phyloP scores from a whole-genome alignment of 495 filamentous ascomycete genomes.

The Zalerion maritima region DNA sequence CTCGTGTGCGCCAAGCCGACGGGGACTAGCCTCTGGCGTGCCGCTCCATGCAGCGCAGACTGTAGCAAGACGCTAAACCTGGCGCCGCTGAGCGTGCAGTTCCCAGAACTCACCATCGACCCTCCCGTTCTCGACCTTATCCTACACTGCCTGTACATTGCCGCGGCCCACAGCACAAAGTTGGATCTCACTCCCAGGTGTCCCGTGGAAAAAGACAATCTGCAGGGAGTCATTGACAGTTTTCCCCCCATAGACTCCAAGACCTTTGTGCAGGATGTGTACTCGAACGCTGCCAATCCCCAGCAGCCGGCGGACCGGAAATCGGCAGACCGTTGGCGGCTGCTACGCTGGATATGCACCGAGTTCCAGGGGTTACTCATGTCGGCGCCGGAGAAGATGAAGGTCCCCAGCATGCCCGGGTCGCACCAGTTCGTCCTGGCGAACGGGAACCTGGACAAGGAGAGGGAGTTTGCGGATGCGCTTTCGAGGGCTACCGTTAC shows the following conservation, averaged over 20 bases:
- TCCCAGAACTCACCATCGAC: constrained; percentile 4
- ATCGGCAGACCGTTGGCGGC: constrained; percentile 5
- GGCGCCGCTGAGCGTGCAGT: constrained; percentile 4
- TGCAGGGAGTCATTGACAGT: constrained; percentile 7
- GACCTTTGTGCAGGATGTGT: too few species aligned
- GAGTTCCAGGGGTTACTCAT: constrained; percentile 16
- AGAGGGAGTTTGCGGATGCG: constrained; percentile 9
- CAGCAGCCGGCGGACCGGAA: neutral
- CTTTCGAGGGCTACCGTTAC: constrained; percentile 2
- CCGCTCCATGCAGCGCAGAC: constrained; percentile 7
- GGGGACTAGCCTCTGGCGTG: constrained; percentile 7
- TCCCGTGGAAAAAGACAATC: constrained; percentile 6
- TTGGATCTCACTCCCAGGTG: constrained; percentile 14
- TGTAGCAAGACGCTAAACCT: constrained; percentile 8
- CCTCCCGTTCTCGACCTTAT: constrained; percentile 7
- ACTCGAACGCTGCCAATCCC: constrained; percentile 1
- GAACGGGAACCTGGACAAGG: constrained; percentile 13
- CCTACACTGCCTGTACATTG: constrained; percentile 8
- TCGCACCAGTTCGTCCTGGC: constrained; percentile 20
- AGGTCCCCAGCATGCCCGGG: constrained; percentile 14
- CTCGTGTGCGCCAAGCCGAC: constrained; percentile 11
- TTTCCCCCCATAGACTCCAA: constrained; percentile 7
- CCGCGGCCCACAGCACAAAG: constrained; percentile 9
- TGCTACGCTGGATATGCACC: constrained; percentile 16
- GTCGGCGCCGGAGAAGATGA: constrained; percentile 10